Conservation (phyloP, 768 basidiomycete genomes). For the Lepiota subincarnata region DNA sequence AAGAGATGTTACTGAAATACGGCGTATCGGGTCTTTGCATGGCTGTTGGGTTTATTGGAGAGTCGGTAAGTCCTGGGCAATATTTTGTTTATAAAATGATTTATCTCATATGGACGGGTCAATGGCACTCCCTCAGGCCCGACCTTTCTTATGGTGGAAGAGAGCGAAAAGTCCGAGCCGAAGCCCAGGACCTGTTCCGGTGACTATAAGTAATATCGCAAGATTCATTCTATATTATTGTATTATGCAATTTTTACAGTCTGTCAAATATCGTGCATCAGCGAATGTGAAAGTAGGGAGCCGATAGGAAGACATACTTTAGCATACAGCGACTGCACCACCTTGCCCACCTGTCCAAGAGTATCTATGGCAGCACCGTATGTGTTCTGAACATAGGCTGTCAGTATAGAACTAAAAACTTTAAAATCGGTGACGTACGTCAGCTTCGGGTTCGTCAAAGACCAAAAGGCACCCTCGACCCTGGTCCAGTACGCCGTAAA, state of each 20-base stretch:
- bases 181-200: too few species aligned
- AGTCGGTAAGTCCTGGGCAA: too few species aligned
- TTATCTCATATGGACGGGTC: too few species aligned
- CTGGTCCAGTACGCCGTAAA: conserved; percentile 96
- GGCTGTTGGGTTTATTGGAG: too few species aligned
- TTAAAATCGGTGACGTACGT: conserved; percentile 49
- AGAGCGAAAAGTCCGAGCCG: too few species aligned
- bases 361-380: conserved; percentile 90
- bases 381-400: conserved; percentile 50
- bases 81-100: too few species aligned
- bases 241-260: conserved; percentile 23
- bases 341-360: conserved; percentile 84
- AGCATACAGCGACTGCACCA: conserved; percentile 91
- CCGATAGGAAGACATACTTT: conserved; percentile 40
- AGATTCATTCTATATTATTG: not conserved
- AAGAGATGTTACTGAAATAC: too few species aligned
- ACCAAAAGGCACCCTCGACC: conserved; percentile 87
- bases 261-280: conserved; percentile 5
- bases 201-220: too few species aligned
- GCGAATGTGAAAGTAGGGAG: not conserved
- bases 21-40: too few species aligned
- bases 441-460: conserved; percentile 82
- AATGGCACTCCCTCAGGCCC: too few species aligned
- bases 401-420: not conserved
- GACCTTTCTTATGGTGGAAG: too few species aligned